Evolutionary conservation across 805 yeast species (phyloP), one percentile per base, ranked within the genome.

Genomic region (Lachancea lanzarotensis): DNA sequence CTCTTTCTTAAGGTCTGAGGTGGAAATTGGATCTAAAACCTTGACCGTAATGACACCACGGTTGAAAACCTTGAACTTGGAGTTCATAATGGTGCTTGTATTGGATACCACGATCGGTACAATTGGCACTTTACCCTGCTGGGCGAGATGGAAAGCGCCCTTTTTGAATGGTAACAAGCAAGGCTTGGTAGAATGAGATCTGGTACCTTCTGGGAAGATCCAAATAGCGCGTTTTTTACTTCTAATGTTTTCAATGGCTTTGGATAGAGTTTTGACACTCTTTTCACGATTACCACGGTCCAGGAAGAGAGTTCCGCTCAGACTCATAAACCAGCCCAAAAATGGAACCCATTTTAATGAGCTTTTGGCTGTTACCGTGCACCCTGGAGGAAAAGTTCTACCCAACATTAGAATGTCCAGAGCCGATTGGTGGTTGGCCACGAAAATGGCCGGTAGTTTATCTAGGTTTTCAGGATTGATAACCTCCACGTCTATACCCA

Each of bases 121-220:
- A 41, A 93, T 72, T 16, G 98, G 98, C 31, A 91, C 81, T 35
- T 79, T 79, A 5, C 95, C 95, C 66, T 89, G 95, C 51, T 85
- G 84, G 7, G 99, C 99, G 59, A 93, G 75, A 66, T 93, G 97
- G 80, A 93, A 93, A 0, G 98, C 97, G 45, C 99, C 99, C 63
- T 93, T 93, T 67, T 93, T 93, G 70, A 93, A 88, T 1, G 95
- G 95, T 40, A 88, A 73, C 62, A 93, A 67, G 3, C 73, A 79
- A 41, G 95, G 82, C 30, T 73, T 73, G 19, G 76, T 66, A 10
- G 84, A 68, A 52, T 82, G 84, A 0, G 97, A 88, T 66, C 99
- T 78, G 2, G 98, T 93, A 22, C 99, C 99, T 67, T 93, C 99
- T 20, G 98, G 96, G 73, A 90, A 93, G 68, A 93, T 79, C 75